phyloP scores from a whole-genome alignment of 2,329 filamentous ascomycete species.

The Penicillium sp. region DNA sequence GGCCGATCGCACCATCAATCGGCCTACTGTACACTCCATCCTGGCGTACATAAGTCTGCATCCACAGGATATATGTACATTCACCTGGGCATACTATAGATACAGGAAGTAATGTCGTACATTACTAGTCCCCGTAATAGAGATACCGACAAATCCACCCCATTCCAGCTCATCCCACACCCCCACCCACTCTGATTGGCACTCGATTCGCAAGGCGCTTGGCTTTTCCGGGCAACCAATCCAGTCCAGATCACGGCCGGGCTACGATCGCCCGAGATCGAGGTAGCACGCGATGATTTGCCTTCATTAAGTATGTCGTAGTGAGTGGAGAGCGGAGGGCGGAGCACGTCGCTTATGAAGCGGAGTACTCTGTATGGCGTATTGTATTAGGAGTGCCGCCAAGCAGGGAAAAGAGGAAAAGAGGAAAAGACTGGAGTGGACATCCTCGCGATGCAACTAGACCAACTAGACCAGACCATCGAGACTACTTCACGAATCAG shows the following conservation, averaged over 20 bases:
- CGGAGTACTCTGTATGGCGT: too few relatives aligned
- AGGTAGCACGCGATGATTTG: conserved; percentile 10
- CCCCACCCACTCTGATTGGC: conserved; percentile 1
- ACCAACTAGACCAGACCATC: neutral
- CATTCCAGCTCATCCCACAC: neutral
- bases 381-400: too few relatives aligned
- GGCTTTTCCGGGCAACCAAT: conserved; percentile 10
- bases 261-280: conserved; percentile 19
- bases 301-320: conserved; percentile 5
- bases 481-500: neutral
- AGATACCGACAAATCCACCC: neutral
- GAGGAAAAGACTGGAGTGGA: neutral
- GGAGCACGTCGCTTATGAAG: too few relatives aligned
- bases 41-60: neutral
- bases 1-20: neutral
- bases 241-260: neutral
- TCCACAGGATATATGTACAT: neutral
- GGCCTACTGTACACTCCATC: neutral
- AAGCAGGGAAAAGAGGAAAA: too few relatives aligned
- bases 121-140: conserved; percentile 2
- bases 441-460: neutral
- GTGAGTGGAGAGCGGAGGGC: neutral
- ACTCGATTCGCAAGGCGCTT: conserved; percentile 4
- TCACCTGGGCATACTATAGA: neutral
- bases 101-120: too few relatives aligned